Percentiles rank a stretch among this genome's conserved stretches.
Evolutionary conservation across 352 stramenopile genomes (phyloP).

Genomic region (Phytophthora foliorum): DNA sequence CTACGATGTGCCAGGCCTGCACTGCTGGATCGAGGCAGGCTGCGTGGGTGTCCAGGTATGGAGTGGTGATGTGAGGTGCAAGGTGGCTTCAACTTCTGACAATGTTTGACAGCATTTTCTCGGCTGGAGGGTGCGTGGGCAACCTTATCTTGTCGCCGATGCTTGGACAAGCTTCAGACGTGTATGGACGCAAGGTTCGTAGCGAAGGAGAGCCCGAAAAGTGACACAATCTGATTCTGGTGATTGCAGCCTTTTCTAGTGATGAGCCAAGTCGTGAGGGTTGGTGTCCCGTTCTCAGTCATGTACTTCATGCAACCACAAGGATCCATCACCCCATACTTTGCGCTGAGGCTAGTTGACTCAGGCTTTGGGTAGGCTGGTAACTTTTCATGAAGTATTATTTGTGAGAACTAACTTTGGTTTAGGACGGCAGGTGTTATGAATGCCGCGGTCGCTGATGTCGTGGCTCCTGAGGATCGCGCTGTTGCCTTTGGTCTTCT

Average conservation of each 20-base stretch:
- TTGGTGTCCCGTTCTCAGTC: slow-evolving; percentile 70
- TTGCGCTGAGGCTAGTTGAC: slow-evolving; percentile 62
- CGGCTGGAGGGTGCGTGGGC: slow-evolving; percentile 57
- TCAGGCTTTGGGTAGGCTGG: slow-evolving; percentile 60
- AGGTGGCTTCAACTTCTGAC: background rate
- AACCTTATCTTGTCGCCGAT: slow-evolving; percentile 74
- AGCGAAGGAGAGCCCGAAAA: background rate
- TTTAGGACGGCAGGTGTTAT: slow-evolving; percentile 62
- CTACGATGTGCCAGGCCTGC: slow-evolving; percentile 44
- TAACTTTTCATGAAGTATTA: background rate
- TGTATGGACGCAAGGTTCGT: slow-evolving; percentile 75
- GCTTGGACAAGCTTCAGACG: slow-evolving; percentile 72
- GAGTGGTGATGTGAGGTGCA: background rate
- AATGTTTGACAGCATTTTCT: slow-evolving; percentile 54
- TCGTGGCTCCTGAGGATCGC: slow-evolving; percentile 61
- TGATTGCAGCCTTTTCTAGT: slow-evolving; percentile 66
- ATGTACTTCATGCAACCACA: slow-evolving; percentile 72
- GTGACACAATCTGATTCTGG: background rate
- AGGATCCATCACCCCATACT: slow-evolving; percentile 73
- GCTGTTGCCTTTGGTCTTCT: slow-evolving; percentile 67
- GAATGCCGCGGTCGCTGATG: slow-evolving; percentile 69
- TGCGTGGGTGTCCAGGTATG: slow-evolving; percentile 71
- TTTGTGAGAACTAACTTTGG: slow-evolving; percentile 8
- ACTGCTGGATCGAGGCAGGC: slow-evolving; percentile 69
- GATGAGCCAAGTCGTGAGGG: slow-evolving; percentile 62